phyloP scores from a whole-genome alignment of 495 filamentous ascomycete genomes.

The Melanomma pulvis-pyrius region DNA sequence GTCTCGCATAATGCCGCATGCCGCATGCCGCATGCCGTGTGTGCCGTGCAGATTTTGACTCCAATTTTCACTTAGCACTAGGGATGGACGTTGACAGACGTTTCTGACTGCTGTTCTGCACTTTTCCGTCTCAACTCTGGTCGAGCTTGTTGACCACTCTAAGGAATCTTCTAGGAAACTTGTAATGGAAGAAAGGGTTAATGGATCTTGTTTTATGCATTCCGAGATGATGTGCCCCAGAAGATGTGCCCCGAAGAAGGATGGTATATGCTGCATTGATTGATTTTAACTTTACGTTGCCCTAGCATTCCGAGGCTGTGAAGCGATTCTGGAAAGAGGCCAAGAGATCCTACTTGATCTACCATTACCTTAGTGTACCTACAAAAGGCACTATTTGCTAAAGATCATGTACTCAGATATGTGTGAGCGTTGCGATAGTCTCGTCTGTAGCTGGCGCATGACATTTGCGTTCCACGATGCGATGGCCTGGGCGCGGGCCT shows the following conservation, averaged over 20 bases:
- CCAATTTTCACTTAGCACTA: background rate
- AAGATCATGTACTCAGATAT: background rate
- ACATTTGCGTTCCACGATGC: background rate
- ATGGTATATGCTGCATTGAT: background rate
- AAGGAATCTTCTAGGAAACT: background rate
- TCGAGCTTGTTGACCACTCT: background rate
- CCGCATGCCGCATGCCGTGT: background rate
- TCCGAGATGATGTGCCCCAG: background rate
- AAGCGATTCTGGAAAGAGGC: background rate
- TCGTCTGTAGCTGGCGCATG: background rate
- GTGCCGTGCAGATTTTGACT: background rate
- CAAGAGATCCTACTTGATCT: background rate
- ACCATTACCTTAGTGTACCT: background rate
- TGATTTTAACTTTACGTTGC: background rate
- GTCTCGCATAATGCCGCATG: background rate
- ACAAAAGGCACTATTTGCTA: background rate
- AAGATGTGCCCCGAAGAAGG: background rate
- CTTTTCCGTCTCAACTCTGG: no score
- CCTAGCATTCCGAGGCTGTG: background rate
- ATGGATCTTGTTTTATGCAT: no score
- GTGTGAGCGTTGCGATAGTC: background rate
- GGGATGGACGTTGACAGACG: background rate
- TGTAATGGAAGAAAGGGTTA: background rate
- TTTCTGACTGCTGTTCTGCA: background rate
- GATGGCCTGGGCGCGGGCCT: slow-evolving; percentile 7